Conservation (phyloP, 2,329 filamentous ascomycete species). For the Nannizzia gypsea region DNA sequence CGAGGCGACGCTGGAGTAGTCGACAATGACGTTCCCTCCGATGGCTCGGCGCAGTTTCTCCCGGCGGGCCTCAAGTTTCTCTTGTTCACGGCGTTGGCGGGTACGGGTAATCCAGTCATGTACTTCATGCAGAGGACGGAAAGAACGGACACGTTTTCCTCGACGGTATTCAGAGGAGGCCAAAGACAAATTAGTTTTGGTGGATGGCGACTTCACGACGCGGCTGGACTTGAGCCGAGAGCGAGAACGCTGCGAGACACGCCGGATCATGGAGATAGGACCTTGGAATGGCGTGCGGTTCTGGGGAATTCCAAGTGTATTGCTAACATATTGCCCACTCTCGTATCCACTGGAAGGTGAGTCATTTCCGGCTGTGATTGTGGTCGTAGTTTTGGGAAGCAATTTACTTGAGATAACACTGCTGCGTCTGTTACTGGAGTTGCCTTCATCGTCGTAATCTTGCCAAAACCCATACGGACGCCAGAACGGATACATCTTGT, state of each 20-base stretch:
- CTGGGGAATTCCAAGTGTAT: conserved; percentile 46
- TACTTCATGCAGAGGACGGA: conserved; percentile 38
- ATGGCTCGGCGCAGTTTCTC: conserved; percentile 45
- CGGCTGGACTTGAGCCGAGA: conserved; percentile 10
- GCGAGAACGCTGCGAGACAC: conserved; percentile 22
- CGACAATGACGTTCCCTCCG: conserved; percentile 32
- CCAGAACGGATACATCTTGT: conserved; percentile 50
- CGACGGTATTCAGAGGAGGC: conserved; percentile 18
- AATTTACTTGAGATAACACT: neutral
- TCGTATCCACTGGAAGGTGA: conserved; percentile 18
- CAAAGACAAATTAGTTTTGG: conserved; percentile 21
- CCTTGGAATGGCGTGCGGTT: conserved; percentile 34
- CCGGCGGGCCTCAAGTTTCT: conserved; percentile 41
- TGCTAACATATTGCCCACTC: conserved; percentile 36
- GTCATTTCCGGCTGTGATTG: conserved; percentile 5
- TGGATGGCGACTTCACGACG: neutral
- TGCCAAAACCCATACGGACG: conserved; percentile 53
- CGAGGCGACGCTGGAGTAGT: conserved; percentile 15
- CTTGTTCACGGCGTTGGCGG: conserved; percentile 34
- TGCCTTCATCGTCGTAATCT: conserved; percentile 36
- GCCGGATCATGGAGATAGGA: conserved; percentile 26
- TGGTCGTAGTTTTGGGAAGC: neutral
- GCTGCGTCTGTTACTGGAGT: conserved; percentile 17
- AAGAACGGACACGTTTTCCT: conserved; percentile 12
- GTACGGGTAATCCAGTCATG: conserved; percentile 36